Conservation (phyloP, 2,329 filamentous ascomycete genomes). For the Talaromyces sp. region DNA sequence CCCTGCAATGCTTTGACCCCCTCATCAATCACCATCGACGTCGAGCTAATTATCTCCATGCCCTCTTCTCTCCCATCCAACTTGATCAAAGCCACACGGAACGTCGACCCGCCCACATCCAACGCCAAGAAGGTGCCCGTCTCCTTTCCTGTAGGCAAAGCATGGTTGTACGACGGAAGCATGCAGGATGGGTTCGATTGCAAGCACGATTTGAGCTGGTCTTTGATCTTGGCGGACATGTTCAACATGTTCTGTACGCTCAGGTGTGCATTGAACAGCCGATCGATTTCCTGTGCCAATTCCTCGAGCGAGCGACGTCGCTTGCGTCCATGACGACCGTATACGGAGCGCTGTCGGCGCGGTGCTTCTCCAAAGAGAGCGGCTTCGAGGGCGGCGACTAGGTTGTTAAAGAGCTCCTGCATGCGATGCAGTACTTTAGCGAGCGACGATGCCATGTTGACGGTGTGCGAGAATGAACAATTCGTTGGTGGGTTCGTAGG, state of each 20-base stretch:
- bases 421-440: conserved; percentile 39
- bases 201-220: conserved; percentile 54
- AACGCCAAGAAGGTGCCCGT: conserved; percentile 58
- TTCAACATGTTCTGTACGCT: conserved; percentile 35
- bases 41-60: conserved; percentile 55
- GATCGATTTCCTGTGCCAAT: conserved; percentile 39
- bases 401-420: conserved; percentile 40
- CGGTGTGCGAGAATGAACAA: neutral
- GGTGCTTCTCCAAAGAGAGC: conserved; percentile 34
- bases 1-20: conserved; percentile 53
- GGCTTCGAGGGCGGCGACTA: conserved; percentile 39
- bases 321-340: conserved; percentile 32
- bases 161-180: conserved; percentile 63
- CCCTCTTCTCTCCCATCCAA: conserved; percentile 48
- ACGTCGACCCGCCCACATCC: conserved; percentile 64
- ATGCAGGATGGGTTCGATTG: conserved; percentile 58
- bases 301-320: conserved; percentile 37
- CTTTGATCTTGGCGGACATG: conserved; percentile 45
- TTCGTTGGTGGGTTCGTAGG: neutral
- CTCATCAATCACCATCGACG: conserved; percentile 55
- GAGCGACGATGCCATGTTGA: conserved; percentile 35
- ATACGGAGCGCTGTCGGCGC: conserved; percentile 31
- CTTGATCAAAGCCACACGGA: conserved; percentile 59
- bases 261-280: conserved; percentile 36
- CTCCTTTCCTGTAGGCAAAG: conserved; percentile 57